These are phyloP conservation scores for Pisolithus tinctorius DNA, from an alignment of 768 basidiomycete species.

Conservation along the genomic window DNA sequence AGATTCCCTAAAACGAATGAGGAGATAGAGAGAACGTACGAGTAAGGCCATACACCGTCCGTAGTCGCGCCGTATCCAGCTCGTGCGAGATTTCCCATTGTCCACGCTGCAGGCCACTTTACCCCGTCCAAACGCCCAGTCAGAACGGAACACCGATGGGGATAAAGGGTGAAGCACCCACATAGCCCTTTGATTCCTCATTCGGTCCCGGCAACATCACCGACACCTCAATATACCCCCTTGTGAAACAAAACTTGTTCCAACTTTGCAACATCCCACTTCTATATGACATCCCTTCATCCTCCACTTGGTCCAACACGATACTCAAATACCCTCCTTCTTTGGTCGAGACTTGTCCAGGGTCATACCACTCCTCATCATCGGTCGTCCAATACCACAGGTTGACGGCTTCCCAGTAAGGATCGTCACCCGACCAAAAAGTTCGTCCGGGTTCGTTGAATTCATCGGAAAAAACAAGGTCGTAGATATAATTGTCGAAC, in stretches of 20 bases:
- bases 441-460: slow-evolving; percentile 49
- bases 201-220: slow-evolving; percentile 55
- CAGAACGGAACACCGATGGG: neutral
- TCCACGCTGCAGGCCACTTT: slow-evolving; percentile 85
- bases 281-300: slow-evolving; percentile 58
- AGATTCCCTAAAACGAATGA: no score
- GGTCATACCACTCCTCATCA: slow-evolving; percentile 76
- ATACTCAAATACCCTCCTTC: slow-evolving; percentile 58
- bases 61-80: slow-evolving; percentile 76
- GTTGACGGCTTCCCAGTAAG: slow-evolving; percentile 66
- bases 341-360: slow-evolving; percentile 55
- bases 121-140: neutral
- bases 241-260: slow-evolving; percentile 87
- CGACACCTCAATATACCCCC: slow-evolving; percentile 65
- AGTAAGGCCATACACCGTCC: slow-evolving; percentile 82
- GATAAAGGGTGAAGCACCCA: slow-evolving; percentile 19
- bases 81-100: slow-evolving; percentile 84
- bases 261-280: slow-evolving; percentile 82
- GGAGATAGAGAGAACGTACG: slow-evolving; percentile 31
- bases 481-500: slow-evolving; percentile 64
- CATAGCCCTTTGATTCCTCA: slow-evolving; percentile 41
- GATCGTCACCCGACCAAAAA: slow-evolving; percentile 56
- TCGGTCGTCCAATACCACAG: slow-evolving; percentile 67
- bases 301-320: slow-evolving; percentile 47
- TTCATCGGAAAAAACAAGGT: slow-evolving; percentile 62